Conservation (phyloP, 2,329 filamentous ascomycete species). For the Cordyceps cicadae region DNA sequence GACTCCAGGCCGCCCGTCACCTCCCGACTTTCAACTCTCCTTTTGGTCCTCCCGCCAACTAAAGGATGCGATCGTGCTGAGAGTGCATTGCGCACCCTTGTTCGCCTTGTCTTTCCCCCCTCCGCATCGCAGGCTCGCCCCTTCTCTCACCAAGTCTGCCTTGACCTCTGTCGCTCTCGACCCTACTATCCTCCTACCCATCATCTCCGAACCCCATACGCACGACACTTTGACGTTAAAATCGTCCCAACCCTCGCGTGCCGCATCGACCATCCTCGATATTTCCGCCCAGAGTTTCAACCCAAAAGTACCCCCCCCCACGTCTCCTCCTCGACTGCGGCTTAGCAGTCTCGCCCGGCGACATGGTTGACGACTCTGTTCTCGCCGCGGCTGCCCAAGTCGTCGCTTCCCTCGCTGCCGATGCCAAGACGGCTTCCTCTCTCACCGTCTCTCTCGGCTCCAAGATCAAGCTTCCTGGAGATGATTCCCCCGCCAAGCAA, state of each 20-base stretch:
- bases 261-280: not conserved
- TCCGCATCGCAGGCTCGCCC: not conserved
- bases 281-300: not conserved
- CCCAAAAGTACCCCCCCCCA: not conserved
- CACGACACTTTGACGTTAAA: not conserved
- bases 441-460: conserved; percentile 34
- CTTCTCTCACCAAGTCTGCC: not conserved
- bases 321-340: conserved; percentile 3
- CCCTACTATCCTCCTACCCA: too few relatives aligned
- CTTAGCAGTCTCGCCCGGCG: conserved; percentile 10
- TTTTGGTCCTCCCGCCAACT: not conserved
- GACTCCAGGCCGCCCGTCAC: not conserved
- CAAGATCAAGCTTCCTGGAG: conserved; percentile 66
- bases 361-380: conserved; percentile 47
- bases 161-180: conserved; percentile 1
- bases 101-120: not conserved
- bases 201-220: not conserved
- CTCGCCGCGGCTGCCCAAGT: conserved; percentile 46
- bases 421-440: conserved; percentile 30
- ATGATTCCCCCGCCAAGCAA: conserved; percentile 65
- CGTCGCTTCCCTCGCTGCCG: conserved; percentile 43
- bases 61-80: conserved; percentile 10
- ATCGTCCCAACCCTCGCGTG: not conserved
- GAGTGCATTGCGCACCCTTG: conserved; percentile 6
- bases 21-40: not conserved